These are phyloP conservation scores for Blastobotrys serpentis DNA, from an alignment of 1,139 yeast genomes.

Conservation along the genomic window DNA sequence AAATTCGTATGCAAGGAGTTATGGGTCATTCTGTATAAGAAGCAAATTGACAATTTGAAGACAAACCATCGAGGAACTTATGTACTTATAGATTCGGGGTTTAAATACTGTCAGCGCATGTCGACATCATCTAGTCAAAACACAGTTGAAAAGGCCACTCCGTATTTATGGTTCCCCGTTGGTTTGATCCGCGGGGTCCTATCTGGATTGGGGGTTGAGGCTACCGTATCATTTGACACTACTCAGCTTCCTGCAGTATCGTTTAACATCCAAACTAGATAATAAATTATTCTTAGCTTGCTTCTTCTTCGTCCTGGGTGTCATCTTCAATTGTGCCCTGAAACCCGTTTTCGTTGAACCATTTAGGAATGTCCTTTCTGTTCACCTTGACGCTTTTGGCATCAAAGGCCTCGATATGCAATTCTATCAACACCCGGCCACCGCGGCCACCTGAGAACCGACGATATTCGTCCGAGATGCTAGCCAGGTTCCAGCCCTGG, in stretches of 20 bases:
- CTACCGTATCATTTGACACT: conserved; percentile 64
- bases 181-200: conserved; percentile 83
- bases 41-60: conserved; percentile 86
- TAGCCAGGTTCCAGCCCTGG: conserved; percentile 94
- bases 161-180: conserved; percentile 74
- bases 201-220: conserved; percentile 65
- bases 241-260: conserved; percentile 60
- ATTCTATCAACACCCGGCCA: conserved; percentile 85
- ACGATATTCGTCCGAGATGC: conserved; percentile 91
- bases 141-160: conserved; percentile 33
- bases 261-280: conserved; percentile 63
- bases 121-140: conserved; percentile 39
- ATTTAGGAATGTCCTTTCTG: conserved; percentile 50
- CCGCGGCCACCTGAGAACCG: conserved; percentile 91
- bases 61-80: conserved; percentile 88
- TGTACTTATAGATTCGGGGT: conserved; percentile 69
- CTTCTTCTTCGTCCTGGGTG: not conserved
- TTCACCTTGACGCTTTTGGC: conserved; percentile 50
- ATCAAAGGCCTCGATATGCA: conserved; percentile 83
- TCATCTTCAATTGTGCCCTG: not conserved
- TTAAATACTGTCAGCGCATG: conserved; percentile 56
- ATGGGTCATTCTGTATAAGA: conserved; percentile 76
- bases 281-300: conserved; percentile 5
- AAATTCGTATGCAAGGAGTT: conserved; percentile 90
- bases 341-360: conserved; percentile 33